Conservation (phyloP, 1,284 basidiomycete species). For the Cutaneotrichosporon sp. region DNA sequence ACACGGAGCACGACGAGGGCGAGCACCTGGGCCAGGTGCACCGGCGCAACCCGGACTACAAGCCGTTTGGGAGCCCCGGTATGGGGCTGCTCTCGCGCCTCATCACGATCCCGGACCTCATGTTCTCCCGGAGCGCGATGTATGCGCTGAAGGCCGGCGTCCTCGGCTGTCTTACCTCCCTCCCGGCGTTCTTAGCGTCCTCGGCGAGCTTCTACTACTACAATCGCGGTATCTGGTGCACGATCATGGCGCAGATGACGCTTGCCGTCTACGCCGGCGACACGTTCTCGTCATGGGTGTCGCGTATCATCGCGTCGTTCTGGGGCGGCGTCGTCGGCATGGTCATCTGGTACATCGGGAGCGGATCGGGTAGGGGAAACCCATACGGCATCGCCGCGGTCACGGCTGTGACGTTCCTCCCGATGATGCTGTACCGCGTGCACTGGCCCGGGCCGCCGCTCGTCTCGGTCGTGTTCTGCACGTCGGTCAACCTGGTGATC, state of each 20-base stretch:
- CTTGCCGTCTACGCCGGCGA: constrained; percentile 58
- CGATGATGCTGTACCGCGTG: constrained; percentile 61
- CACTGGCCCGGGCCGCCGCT: constrained; percentile 75
- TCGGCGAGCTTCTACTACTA: constrained; percentile 50
- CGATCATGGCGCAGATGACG: constrained; percentile 37
- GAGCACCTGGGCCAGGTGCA: constrained; percentile 39
- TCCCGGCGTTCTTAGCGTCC: constrained; percentile 44
- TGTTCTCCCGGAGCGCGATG: constrained; percentile 55
- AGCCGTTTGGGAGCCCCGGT: constrained; percentile 39
- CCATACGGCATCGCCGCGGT: constrained; percentile 70
- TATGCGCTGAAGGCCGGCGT: constrained; percentile 78
- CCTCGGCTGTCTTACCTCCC: constrained; percentile 59
- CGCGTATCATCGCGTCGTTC: constrained; percentile 68
- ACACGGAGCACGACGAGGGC: constrained; percentile 8
- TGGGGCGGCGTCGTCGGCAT: constrained; percentile 69
- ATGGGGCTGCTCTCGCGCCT: constrained; percentile 44
- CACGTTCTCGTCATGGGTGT: constrained; percentile 67
- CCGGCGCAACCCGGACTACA: constrained; percentile 52
- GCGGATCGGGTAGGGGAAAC: constrained; percentile 66
- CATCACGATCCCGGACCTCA: constrained; percentile 31
- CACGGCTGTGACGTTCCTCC: constrained; percentile 68
- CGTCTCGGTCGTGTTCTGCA: constrained; percentile 69
- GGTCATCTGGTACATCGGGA: constrained; percentile 63
- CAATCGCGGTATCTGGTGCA: constrained; percentile 48
- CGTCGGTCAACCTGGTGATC: constrained; percentile 69